phyloP scores from a whole-genome alignment of 129 eudicot species.

The Chrysanthemum makinoi region DNA sequence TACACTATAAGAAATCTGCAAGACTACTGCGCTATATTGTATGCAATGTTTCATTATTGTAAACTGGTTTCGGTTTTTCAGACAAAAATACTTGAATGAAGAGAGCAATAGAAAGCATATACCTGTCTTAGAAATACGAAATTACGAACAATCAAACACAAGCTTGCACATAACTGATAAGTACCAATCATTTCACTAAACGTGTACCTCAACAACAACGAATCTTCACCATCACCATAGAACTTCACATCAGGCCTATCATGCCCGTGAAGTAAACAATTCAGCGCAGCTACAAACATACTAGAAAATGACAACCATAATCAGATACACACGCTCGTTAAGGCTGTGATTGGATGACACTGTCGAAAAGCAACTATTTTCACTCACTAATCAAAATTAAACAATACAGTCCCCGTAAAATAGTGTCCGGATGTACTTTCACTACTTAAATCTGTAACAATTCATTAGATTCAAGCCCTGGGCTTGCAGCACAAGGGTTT shows the following conservation, averaged over 20 bases:
- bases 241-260: constrained; percentile 97
- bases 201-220: too few relatives aligned
- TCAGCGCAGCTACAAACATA: constrained; percentile 57
- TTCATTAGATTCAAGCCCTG: background rate
- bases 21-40: background rate
- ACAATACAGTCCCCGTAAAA: too few relatives aligned
- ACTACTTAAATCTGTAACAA: background rate
- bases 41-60: too few relatives aligned
- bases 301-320: constrained; percentile 28
- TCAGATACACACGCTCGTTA: too few relatives aligned
- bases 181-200: constrained; percentile 35
- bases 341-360: background rate
- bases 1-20: background rate
- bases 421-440: constrained; percentile 5
- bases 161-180: constrained; percentile 29
- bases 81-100: background rate
- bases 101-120: too few relatives aligned
- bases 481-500: too few relatives aligned
- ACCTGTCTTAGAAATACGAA: background rate
- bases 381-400: too few relatives aligned
- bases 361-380: background rate
- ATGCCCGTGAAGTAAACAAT: constrained; percentile 60
- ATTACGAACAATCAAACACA: background rate
- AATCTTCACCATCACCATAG: constrained; percentile 40
- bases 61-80: background rate